Conservation (phyloP, 169 alveolate species). For the Miamiensis avidus region DNA sequence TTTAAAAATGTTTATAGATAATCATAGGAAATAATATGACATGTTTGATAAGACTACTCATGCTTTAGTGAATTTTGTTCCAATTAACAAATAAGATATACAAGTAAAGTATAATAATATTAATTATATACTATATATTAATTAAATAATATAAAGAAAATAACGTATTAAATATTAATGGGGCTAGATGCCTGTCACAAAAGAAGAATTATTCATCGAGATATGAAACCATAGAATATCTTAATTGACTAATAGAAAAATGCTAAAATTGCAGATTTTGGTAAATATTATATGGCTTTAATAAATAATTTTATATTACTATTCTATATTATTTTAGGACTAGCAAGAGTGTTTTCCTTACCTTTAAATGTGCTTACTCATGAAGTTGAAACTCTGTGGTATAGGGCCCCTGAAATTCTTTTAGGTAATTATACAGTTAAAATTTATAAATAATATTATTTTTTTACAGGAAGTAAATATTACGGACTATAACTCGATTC, state of each 20-base stretch:
- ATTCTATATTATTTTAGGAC: not conserved
- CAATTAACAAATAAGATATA: not conserved
- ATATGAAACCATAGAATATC: constrained; percentile 76
- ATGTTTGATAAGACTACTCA: no score
- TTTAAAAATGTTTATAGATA: no score
- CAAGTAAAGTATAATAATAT: not conserved
- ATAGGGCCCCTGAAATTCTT: constrained; percentile 78
- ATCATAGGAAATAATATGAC: no score
- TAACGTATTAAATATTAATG: constrained; percentile 49
- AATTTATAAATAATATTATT: constrained; percentile 38
- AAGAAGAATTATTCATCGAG: constrained; percentile 76
- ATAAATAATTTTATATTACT: no score
- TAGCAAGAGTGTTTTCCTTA: constrained; percentile 66
- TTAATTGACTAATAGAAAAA: constrained; percentile 60
- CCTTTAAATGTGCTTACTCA: constrained; percentile 62
- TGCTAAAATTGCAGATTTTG: constrained; percentile 79
- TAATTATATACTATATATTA: no score
- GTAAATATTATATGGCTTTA: constrained; percentile 11
- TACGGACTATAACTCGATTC: constrained; percentile 74
- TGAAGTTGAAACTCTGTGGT: constrained; percentile 71
- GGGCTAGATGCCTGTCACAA: constrained; percentile 64
- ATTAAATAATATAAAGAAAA: constrained; percentile 23
- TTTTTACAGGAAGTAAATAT: not conserved
- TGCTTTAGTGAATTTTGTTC: no score
- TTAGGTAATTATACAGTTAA: constrained; percentile 69